Evolutionary conservation across 2,329 filamentous ascomycete genomes (phyloP), one percentile per base, ranked within the genome.

Genomic region (Aspergillus eucalypticola): DNA sequence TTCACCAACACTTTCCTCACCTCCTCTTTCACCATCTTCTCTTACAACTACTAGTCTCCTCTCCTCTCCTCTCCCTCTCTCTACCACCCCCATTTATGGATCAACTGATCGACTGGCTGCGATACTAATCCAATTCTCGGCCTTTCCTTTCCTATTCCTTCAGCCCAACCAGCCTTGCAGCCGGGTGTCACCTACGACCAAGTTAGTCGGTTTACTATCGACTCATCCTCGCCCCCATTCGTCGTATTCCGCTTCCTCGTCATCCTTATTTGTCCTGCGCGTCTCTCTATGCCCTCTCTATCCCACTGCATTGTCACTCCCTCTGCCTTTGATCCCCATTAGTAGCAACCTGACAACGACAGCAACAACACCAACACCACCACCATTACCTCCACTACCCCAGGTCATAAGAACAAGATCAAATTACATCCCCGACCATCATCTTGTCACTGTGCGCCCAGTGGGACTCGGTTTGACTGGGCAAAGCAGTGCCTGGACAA

Each of bases 401-500:
- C 17, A 17, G 41, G n/a, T 50, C 46, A 29, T 29, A 50, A 50
- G 46, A 29, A 50, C 46, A 32, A 50, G 15, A 32, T 5, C 25
- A 8, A 8, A 27, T 17, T 27, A 8, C 19, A 27, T 25, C 19
- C 19, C 15, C 46, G 8, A 15, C 27, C 46, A 4, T 15, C 46
- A 50, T 39, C 17, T 19, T 25, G 53, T 44, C 53, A 55, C 44
- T 35, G 53, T 46, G 53, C 42, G 57, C 62, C 54, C 52, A 50
- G 55, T 60, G 55, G 56, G 49, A 57, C 60, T 48, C 44, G 39
- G 11, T 25, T 29, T 46, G 32, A 58, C 49, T 59, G 56, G 55
- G 50, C 56, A 52, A 60, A 48, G 56, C 59, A 58, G 59, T 52
- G 55, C 54, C 50, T 61, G 21, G 61, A 48, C 58, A 61, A 55